phyloP scores from a whole-genome alignment of 352 stramenopile species.

The Phytophthora constricta region DNA sequence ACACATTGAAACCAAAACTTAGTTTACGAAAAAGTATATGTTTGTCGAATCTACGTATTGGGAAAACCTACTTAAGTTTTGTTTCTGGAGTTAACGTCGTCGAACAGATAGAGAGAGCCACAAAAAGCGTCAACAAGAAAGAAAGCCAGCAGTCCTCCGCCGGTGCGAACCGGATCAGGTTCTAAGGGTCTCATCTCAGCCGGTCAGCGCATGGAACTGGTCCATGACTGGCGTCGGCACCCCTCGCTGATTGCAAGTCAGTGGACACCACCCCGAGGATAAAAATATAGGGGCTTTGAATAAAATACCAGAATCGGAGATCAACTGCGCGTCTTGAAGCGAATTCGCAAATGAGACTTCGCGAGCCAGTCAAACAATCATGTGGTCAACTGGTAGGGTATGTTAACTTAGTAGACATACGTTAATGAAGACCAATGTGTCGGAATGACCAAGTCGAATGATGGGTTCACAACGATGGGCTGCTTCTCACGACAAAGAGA shows the following conservation, averaged over 20 bases:
- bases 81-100: too few species aligned
- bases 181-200: constrained; percentile 55
- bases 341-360: background rate
- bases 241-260: constrained; percentile 49
- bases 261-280: constrained; percentile 8
- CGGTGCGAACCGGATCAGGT: constrained; percentile 57
- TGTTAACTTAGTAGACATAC: too few species aligned
- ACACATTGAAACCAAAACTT: background rate
- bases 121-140: constrained; percentile 25
- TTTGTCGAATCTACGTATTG: background rate
- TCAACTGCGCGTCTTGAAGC: background rate
- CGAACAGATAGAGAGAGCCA: constrained; percentile 4
- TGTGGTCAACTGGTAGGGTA: too few species aligned
- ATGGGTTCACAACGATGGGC: too few species aligned
- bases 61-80: background rate
- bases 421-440: too few species aligned
- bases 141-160: constrained; percentile 43
- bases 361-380: background rate
- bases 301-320: background rate
- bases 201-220: constrained; percentile 36
- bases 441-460: too few species aligned
- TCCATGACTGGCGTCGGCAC: constrained; percentile 44
- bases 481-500: too few species aligned
- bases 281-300: background rate
- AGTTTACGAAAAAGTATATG: background rate